Conservation (phyloP, 2,329 filamentous ascomycete genomes). For the Pseudopyrenochaeta lycopersici region DNA sequence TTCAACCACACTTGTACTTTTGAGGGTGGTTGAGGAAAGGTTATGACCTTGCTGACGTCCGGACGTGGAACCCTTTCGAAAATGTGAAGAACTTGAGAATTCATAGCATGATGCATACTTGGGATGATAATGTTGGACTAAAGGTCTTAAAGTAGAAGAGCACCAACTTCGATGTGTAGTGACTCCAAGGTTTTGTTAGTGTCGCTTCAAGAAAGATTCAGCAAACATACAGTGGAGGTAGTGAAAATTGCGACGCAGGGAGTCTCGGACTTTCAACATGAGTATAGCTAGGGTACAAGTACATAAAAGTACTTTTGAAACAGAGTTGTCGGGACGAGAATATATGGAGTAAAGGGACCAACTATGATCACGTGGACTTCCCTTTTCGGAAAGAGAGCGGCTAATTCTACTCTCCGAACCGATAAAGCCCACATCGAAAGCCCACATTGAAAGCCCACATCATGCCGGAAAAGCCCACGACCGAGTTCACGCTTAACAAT, state of each 20-base stretch:
- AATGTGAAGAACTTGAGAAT: background rate
- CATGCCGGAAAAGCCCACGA: background rate
- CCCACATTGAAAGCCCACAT: no score
- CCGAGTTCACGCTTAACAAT: background rate
- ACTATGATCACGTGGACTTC: background rate
- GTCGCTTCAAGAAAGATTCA: background rate
- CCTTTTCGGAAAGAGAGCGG: background rate
- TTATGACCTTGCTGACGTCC: background rate
- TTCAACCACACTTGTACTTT: conserved; percentile 13
- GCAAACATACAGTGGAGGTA: background rate
- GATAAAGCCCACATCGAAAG: background rate
- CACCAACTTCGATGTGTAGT: background rate
- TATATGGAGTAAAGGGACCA: background rate
- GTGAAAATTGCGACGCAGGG: background rate
- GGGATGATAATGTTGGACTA: background rate
- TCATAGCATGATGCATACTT: background rate
- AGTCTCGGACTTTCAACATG: background rate
- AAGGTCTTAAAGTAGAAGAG: background rate
- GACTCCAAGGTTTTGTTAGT: background rate
- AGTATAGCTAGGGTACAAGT: background rate
- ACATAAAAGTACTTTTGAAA: background rate
- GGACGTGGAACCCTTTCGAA: background rate
- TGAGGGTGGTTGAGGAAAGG: conserved; percentile 1
- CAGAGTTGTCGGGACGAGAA: background rate
- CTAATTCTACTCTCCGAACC: background rate